phyloP scores from a whole-genome alignment of 495 filamentous ascomycete species.

The Apiosordaria backusii region DNA sequence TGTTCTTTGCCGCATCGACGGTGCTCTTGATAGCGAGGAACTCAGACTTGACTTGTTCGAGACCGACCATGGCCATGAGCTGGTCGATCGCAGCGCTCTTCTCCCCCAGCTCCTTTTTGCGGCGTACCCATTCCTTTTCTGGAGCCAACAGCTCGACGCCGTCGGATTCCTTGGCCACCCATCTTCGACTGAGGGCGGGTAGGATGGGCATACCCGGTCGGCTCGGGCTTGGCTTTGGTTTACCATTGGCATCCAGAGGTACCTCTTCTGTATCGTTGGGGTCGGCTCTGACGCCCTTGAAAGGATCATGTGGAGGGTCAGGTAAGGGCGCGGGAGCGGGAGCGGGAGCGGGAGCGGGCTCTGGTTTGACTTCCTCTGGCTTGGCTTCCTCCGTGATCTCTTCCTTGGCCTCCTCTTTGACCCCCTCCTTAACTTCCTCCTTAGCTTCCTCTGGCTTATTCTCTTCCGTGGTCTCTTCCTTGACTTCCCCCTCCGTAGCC shows the following conservation, averaged over 20 bases:
- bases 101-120: slow-evolving; percentile 1
- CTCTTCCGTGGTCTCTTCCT: background rate
- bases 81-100: slow-evolving; percentile 5
- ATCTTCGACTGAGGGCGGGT: background rate
- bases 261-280: background rate
- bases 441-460: background rate
- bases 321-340: background rate
- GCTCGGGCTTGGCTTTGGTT: background rate
- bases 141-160: background rate
- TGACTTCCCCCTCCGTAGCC: background rate
- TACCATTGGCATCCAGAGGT: background rate
- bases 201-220: slow-evolving; percentile 6
- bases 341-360: background rate
- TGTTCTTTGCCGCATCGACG: slow-evolving; percentile 44
- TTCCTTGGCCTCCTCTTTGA: slow-evolving; percentile 1
- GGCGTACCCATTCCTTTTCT: slow-evolving; percentile 5
- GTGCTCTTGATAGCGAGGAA: slow-evolving; percentile 56
- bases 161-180: background rate
- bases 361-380: background rate
- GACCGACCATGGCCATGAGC: slow-evolving; percentile 59
- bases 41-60: slow-evolving; percentile 58
- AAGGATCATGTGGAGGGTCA: background rate
- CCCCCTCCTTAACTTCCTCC: background rate
- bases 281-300: background rate
- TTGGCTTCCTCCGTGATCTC: background rate